These are phyloP conservation scores for Maudiozyma turicensis DNA, from an alignment of 805 yeast genomes.

Conservation along the genomic window DNA sequence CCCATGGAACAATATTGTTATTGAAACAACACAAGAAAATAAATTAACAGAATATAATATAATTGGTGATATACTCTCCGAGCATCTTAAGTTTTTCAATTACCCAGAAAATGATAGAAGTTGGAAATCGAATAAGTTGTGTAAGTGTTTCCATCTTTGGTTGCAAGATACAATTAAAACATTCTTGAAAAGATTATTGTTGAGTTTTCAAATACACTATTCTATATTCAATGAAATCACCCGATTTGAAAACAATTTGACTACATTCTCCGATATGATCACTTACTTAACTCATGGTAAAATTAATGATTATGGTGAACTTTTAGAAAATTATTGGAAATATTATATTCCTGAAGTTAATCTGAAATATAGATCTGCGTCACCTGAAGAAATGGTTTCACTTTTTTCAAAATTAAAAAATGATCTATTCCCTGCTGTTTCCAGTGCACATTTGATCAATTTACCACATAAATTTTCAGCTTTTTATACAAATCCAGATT, in stretches of 20 bases:
- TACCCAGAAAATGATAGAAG: neutral
- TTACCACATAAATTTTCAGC: conserved; percentile 10
- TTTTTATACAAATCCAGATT: conserved; percentile 5
- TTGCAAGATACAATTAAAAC: conserved; percentile 9
- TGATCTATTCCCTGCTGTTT: conserved; percentile 1
- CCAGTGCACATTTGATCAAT: conserved; percentile 4
- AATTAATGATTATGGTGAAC: neutral
- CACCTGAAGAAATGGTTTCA: neutral
- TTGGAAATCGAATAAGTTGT: neutral
- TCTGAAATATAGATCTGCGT: neutral
- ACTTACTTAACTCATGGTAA: neutral
- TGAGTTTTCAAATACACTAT: conserved; percentile 9
- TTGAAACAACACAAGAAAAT: neutral
- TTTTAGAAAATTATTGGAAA: neutral
- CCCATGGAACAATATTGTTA: neutral
- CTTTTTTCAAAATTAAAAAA: neutral
- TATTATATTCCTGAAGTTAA: neutral
- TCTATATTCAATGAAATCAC: conserved; percentile 4
- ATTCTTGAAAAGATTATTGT: conserved; percentile 13
- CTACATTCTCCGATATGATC: neutral
- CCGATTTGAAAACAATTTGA: neutral
- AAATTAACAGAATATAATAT: neutral
- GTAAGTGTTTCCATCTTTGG: neutral
- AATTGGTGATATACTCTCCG: neutral
- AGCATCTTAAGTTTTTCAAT: neutral